Evolutionary conservation across 805 yeast genomes (phyloP), one percentile per base, ranked within the genome.

Genomic region (Candida krabiensis): DNA sequence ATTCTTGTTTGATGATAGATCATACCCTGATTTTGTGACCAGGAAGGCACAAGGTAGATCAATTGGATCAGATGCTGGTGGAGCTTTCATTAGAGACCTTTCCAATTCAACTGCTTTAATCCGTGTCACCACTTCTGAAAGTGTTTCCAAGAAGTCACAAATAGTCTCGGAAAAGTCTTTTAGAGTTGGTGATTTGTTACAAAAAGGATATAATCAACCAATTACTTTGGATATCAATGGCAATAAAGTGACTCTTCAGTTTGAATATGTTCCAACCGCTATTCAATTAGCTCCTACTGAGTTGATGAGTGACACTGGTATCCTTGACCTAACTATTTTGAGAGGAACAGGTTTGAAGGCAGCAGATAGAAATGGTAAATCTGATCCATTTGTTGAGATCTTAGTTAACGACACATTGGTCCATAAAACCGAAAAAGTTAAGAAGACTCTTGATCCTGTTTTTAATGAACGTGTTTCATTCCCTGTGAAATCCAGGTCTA

Each of bases 351-450:
- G 68, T 35, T 63, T 86, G 42, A 55, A 60, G 33, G 62, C 88
- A 6, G 83, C 78, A 32, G 93, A 86, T 58, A 64, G 76, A 37
- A 82, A 81, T 52, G 93, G 93, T 38, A 80, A 79, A 53, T 81
- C 91, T 3, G 95, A 86, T 66, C 95, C 95, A 38, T 77, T 68
- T 51, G 71, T 71, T 31, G 62, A 61, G 17, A 58, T 85, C n/a
- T 64, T 56, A 32, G 56, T 81, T 13, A 80, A 83, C 54, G 82
- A 77, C 6, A 53, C 66, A 28, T 69, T 74, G 47, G 60, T 79
- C 4, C 75, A 59, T 64, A 83, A 70, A 61, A 79, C 86, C 9
- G 79, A 73, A 40, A 74, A 74, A 38, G 67, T 79, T 42, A 82
- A 83, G 63, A 84, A 78, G 56, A 77, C 86, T 0, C 66, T 85